Evolutionary conservation across 495 filamentous ascomycete genomes (phyloP).

Genomic region (Daldinia bambusicola): DNA sequence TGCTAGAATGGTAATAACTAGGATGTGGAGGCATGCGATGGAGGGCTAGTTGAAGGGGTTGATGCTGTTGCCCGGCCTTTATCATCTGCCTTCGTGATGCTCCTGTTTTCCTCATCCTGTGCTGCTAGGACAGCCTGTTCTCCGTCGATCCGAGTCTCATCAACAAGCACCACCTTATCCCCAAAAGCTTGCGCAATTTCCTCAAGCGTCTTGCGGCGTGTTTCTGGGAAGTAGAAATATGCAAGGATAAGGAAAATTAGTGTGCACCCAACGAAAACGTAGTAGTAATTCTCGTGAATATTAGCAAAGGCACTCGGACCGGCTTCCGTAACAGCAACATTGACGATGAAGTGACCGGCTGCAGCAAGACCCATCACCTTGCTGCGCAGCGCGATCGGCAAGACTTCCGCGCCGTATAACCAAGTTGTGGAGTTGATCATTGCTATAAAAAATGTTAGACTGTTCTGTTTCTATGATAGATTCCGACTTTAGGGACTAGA

Average conservation of each 20-base stretch:
- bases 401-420: slow-evolving; percentile 69
- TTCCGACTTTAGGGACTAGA: not conserved
- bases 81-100: slow-evolving; percentile 17
- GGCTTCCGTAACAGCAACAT: slow-evolving; percentile 68
- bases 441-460: not conserved
- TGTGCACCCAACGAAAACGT: slow-evolving; percentile 66
- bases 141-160: slow-evolving; percentile 46
- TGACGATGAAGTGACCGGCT: slow-evolving; percentile 67
- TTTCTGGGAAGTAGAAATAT: slow-evolving; percentile 69
- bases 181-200: slow-evolving; percentile 68
- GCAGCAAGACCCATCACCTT: slow-evolving; percentile 70
- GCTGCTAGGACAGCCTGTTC: slow-evolving; percentile 17
- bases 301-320: slow-evolving; percentile 68
- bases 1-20: not conserved
- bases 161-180: slow-evolving; percentile 61
- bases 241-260: slow-evolving; percentile 61
- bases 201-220: slow-evolving; percentile 66
- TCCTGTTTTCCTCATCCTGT: slow-evolving; percentile 25
- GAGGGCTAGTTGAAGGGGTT: slow-evolving; percentile 19
- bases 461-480: too few relatives aligned
- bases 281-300: slow-evolving; percentile 70
- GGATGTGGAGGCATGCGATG: slow-evolving; percentile 3
- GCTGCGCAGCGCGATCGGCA: slow-evolving; percentile 66
- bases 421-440: slow-evolving; percentile 68
- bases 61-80: slow-evolving; percentile 14